Evolutionary conservation across 164 flowering plant species (phyloP).

Genomic region (Magnolia sinica): DNA sequence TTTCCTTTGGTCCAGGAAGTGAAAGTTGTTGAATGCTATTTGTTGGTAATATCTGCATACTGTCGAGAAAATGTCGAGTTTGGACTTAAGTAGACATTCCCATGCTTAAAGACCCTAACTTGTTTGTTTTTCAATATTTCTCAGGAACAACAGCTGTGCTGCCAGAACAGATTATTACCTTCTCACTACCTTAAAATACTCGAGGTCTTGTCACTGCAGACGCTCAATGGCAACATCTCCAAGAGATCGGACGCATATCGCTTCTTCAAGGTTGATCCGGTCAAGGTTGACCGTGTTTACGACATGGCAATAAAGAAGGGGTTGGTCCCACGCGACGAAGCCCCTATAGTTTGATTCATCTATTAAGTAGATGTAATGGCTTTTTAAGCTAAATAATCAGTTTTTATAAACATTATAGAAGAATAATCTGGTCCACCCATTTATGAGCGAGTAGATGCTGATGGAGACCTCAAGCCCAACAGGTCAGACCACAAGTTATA

Average conservation of each 20-base stretch:
- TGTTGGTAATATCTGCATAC: no score
- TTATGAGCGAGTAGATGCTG: no score
- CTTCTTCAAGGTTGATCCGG: slow-evolving; percentile 65
- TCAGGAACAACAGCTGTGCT: slow-evolving; percentile 75
- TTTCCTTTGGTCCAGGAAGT: no score
- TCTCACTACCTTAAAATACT: slow-evolving; percentile 74
- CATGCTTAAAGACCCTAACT: background rate
- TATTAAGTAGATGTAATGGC: background rate
- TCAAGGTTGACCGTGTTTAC: slow-evolving; percentile 77
- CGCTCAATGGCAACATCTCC: slow-evolving; percentile 51
- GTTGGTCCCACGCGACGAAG: slow-evolving; percentile 33
- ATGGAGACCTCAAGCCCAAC: no score
- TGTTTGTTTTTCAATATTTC: slow-evolving; percentile 4
- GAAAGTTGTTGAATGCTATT: no score
- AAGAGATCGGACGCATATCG: slow-evolving; percentile 71
- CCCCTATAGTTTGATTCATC: background rate
- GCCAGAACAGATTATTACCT: slow-evolving; percentile 67
- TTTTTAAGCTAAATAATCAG: background rate
- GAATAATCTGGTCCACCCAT: no score
- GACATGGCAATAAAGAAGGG: slow-evolving; percentile 78
- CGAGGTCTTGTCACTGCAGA: slow-evolving; percentile 51
- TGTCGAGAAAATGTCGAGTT: background rate
- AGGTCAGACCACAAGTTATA: no score
- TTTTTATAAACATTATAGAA: background rate
- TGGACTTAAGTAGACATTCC: background rate